Conservation (phyloP, 1,139 yeast genomes). For the Scheffersomyces insectosa region DNA sequence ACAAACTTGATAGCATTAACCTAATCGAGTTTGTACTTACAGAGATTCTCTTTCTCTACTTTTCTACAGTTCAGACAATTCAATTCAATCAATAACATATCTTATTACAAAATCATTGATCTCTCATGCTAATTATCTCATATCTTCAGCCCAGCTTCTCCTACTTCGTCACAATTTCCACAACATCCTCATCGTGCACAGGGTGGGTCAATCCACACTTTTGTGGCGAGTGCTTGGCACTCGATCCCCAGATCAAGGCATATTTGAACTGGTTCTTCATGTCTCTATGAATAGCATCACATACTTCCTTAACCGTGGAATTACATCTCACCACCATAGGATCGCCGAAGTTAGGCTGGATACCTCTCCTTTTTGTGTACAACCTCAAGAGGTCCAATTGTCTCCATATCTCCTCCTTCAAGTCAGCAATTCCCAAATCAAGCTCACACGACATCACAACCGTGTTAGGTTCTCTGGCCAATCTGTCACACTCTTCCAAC, state of each 20-base stretch:
- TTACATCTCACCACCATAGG: slow-evolving; percentile 88
- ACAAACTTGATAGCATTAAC: no score
- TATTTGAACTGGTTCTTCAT: slow-evolving; percentile 89
- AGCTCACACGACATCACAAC: slow-evolving; percentile 91
- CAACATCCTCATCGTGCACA: slow-evolving; percentile 92
- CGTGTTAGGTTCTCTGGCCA: slow-evolving; percentile 90
- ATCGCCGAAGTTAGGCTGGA: slow-evolving; percentile 75
- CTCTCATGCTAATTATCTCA: no score
- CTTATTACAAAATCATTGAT: no score
- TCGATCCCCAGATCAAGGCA: slow-evolving; percentile 95
- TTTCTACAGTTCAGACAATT: no score
- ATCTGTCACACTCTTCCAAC: slow-evolving; percentile 86
- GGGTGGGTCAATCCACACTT: slow-evolving; percentile 87
- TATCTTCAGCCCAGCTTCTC: no score
- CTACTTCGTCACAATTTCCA: slow-evolving; percentile 81
- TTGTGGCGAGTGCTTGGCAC: slow-evolving; percentile 95
- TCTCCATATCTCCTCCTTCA: slow-evolving; percentile 91
- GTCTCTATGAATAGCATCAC: slow-evolving; percentile 91
- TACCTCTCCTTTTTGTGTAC: slow-evolving; percentile 83
- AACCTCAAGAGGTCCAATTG: slow-evolving; percentile 77
- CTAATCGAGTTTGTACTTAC: no score
- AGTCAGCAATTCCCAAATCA: slow-evolving; percentile 82
- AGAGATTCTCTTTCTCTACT: no score
- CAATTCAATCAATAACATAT: no score
- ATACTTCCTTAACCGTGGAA: slow-evolving; percentile 80